Evolutionary conservation across 2,329 filamentous ascomycete species (phyloP).

Genomic region (Niveomyces coronatus): DNA sequence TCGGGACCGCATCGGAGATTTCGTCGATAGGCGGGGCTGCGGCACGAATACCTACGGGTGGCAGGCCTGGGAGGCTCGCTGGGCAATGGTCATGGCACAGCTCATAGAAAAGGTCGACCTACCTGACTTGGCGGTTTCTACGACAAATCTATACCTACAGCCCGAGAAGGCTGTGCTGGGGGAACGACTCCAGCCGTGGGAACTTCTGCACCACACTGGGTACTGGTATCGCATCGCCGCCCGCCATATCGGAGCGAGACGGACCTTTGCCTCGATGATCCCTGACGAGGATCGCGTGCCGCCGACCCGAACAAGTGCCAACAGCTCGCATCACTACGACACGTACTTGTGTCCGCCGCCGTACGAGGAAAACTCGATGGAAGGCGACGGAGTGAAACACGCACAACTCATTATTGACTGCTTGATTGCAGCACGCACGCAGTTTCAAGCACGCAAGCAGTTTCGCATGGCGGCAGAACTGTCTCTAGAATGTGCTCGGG

Average conservation of each 20-base stretch:
- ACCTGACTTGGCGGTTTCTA: slow-evolving; percentile 36
- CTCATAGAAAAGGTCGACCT: slow-evolving; percentile 45
- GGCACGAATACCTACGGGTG: slow-evolving; percentile 86
- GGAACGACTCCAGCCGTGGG: slow-evolving; percentile 52
- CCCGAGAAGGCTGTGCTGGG: slow-evolving; percentile 49
- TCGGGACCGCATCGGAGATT: slow-evolving; percentile 59
- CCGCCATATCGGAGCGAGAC: slow-evolving; percentile 43
- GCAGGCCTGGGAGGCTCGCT: slow-evolving; percentile 83
- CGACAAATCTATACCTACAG: slow-evolving; percentile 36
- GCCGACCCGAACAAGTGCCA: slow-evolving; percentile 37
- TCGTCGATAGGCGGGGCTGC: slow-evolving; percentile 73
- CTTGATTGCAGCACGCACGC: slow-evolving; percentile 38
- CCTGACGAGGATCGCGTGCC: slow-evolving; percentile 47
- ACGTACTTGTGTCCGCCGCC: slow-evolving; percentile 57
- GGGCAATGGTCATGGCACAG: slow-evolving; percentile 52
- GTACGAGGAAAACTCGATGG: slow-evolving; percentile 46
- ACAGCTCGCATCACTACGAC: slow-evolving; percentile 49
- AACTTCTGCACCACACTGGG: slow-evolving; percentile 53
- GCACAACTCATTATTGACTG: slow-evolving; percentile 42
- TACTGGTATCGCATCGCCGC: slow-evolving; percentile 57
- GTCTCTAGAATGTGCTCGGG: slow-evolving; percentile 45
- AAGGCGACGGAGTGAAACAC: slow-evolving; percentile 43
- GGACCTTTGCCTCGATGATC: slow-evolving; percentile 43
- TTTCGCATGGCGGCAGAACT: slow-evolving; percentile 44
- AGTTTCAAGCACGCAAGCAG: slow-evolving; percentile 46